Evolutionary conservation across 2,329 filamentous ascomycete genomes (phyloP), one percentile per base, ranked within the genome.

Genomic region (Fusarium illudens): DNA sequence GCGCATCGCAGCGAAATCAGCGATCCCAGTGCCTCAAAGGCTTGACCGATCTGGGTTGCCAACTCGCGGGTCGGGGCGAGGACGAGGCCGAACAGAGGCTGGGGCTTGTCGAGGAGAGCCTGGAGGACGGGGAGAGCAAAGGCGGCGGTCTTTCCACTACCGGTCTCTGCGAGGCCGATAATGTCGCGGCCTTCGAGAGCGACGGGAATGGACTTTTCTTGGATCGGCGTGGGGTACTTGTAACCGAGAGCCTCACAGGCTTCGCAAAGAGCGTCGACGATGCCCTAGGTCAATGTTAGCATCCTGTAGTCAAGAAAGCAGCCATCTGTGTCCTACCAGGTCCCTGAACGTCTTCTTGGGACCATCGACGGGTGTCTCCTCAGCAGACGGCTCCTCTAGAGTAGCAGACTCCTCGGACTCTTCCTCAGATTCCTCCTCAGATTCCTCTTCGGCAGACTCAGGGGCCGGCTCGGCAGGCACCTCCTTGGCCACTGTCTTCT

Each of bases 71-170:
- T 99, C 0, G 96, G 96, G 1, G 96, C 94, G 19, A 99, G 85
- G 20, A 98, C 89, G 49, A 98, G 89, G n/a, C 91, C 92, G 75
- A 96, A 97, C 48, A 97, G 83, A 3, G 93, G 85, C 71, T 94
- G 92, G 0, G 94, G 94, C 73, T 94, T 93, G 58, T 96, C 92
- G 81, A 98, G 91, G 2, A 99, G 87, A 3, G 92, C 89, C 78
- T 97, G 94, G 3, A 99, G 86, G 36, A 99, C 96, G 1, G 96
- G 96, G 3, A 99, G 84, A 0, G 93, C 94, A 77, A 98, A 99
- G 0, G 96, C 94, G 7, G 94, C 95, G 0, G 96, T 98, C 83
- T 98, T 99, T 80, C 96, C 96, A 75, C 90, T 94, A 71, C 96
- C 96, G 0, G 96, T 99, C 80, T 99, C 95, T 30, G 96, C 96